Base-by-base conservation (phyloP, 176 grass and related monocot genomes). In the Zea luxurians region DNA sequence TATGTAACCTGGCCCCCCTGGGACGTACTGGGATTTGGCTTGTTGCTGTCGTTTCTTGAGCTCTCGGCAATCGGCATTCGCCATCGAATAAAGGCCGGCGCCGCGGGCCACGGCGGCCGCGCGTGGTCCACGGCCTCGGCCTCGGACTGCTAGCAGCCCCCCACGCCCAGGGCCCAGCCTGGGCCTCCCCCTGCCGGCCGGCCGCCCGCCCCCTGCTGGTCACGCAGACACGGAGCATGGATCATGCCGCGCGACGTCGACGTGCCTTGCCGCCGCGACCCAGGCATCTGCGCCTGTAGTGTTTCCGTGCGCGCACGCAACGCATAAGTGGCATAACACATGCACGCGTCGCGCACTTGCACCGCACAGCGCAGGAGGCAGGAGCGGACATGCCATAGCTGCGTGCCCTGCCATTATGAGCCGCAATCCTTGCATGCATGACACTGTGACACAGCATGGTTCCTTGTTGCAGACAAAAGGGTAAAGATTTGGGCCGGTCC, bases 401-500 rank as follows among this genome's bases (percentile, higher is more conserved):
- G 67, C 75, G 48, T 66, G 76, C 42, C 42, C 61, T 66, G 17
- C 40, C 64, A 48, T 80, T 73, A 67, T 85, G 64, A 48, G 34
- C 36, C 20, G 83, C 48, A 43, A 55, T 71, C 44, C 44, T 48
- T 48, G 44, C 67, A 58, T 40, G 38, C 38, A 40, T 40, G 38
- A 40, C 54, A 11, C 67, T 66, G 76, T 75, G 63, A 34, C 20
- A 44, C 37, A 2, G 37, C 69, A 42, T 61, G 70, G 71, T 89
- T 81, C 77, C 87, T 85, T 89, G 87, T 37, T 76, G 71, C 77
- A 71, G 77, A 85, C 87, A 52, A 84, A 84, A 84, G 85, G 37
- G 63, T 83, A 79, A 69, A 80, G 70, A 69, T 66, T 66, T 53
- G 75, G 34, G 20, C 20, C 57, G 64, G 8, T 2, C 5, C 10